Evolutionary conservation across 768 basidiomycete species (phyloP).

Genomic region (Mycena maculata): DNA sequence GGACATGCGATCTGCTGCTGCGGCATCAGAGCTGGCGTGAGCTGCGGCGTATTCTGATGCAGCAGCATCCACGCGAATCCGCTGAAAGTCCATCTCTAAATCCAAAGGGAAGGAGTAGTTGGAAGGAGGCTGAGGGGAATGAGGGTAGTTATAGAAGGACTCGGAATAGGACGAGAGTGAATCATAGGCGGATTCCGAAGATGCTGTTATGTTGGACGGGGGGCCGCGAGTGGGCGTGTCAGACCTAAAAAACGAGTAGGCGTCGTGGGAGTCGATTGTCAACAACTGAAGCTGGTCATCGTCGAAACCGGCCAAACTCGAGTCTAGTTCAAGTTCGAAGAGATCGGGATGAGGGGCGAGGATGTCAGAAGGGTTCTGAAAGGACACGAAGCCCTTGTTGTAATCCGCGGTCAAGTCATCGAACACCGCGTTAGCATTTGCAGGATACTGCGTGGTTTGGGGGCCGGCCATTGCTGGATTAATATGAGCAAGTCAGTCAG

Average conservation of each 20-base stretch:
- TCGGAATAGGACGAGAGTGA: conserved; percentile 76
- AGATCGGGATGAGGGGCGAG: conserved; percentile 83
- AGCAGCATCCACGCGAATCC: conserved; percentile 63
- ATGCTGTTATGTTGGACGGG: conserved; percentile 82
- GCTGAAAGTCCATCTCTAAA: conserved; percentile 79
- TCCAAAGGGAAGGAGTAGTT: conserved; percentile 72
- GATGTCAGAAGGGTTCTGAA: conserved; percentile 76
- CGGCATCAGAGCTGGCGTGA: conserved; percentile 54
- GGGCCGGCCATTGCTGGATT: conserved; percentile 29
- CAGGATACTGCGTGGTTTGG: conserved; percentile 33
- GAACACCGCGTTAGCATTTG: conserved; percentile 24
- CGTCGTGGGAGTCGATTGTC: conserved; percentile 72
- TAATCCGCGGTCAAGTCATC: conserved; percentile 37
- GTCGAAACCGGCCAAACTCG: conserved; percentile 74
- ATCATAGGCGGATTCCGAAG: conserved; percentile 82
- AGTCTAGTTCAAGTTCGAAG: conserved; percentile 87
- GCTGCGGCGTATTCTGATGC: conserved; percentile 64
- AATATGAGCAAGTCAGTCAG: conserved; percentile 19
- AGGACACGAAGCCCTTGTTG: conserved; percentile 71
- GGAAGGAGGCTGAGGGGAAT: conserved; percentile 60
- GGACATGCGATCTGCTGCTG: conserved; percentile 66
- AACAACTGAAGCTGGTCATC: conserved; percentile 70
- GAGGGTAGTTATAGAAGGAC: conserved; percentile 74
- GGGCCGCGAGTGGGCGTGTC: conserved; percentile 76
- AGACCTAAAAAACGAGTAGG: conserved; percentile 72